Evolutionary conservation across 2,329 filamentous ascomycete genomes (phyloP), one percentile per base, ranked within the genome.

Genomic region (Emericellopsis atlantica): DNA sequence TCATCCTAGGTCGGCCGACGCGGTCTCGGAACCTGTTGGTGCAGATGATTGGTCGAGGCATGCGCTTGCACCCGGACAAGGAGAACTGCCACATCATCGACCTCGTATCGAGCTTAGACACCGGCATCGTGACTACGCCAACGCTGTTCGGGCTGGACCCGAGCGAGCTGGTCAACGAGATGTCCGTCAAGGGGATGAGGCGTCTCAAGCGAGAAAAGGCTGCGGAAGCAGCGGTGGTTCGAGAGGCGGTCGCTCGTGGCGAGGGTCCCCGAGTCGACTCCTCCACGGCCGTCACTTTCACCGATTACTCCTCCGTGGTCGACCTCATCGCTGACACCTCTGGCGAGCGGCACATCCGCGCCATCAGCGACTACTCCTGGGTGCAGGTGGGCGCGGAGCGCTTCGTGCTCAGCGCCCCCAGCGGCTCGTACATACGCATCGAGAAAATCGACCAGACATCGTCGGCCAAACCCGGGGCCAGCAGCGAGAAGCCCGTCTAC

Each of bases 11-110:
- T 4, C 71, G 92, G 21, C 92, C 92, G 0, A 98, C 92, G 2
- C 80, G 81, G 49, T 96, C 92, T 14, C 79, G 84, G n/a, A 96
- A 95, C 51, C 66, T 98, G 3, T 74, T 98, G 1, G 79, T 96
- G 1, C 92, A 98, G 60, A 98, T 98, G 92, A 95, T 98, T 46
- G 92, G 92, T 1, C 76, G 92, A 51, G 92, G 92, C 5, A 84
- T 98, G 77, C 78, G 92, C 34, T 64, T 95, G 32, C 74, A 86
- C 55, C 69, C 79, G 1, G 83, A 75, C 11, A 98, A 98, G 60
- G 65, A 79, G 32, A 77, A 96, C 54, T 98, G 92, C 50, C 92
- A 96, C 57, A 71, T 98, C 44, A 93, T 98, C 52, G 92, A 98
- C 59, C 88, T 98, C 78, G 92, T 96, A 1, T 83, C 89, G 0